Conservation (phyloP, 2,329 filamentous ascomycete genomes). For the Pseudogymnoascus sp. region DNA sequence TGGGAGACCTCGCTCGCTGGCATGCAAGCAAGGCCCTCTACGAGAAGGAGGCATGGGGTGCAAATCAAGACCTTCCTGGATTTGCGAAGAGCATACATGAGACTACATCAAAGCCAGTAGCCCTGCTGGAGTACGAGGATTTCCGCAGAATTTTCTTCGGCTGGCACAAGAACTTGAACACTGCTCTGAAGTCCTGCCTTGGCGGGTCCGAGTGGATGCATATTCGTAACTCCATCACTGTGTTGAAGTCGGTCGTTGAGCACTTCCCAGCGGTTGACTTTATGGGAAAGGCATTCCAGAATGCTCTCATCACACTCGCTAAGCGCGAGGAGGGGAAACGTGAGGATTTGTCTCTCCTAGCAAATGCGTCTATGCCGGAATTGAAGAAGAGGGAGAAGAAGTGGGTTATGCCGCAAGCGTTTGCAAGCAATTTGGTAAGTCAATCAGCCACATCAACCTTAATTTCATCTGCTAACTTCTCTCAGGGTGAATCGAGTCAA, state of each 20-base stretch:
- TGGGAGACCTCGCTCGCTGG: conserved; percentile 77
- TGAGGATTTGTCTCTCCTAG: conserved; percentile 67
- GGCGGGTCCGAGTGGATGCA: conserved; percentile 90
- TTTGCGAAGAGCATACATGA: conserved; percentile 68
- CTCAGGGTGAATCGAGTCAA: conserved; percentile 15
- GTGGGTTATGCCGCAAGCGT: conserved; percentile 69
- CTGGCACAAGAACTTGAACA: conserved; percentile 80
- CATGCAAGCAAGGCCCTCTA: conserved; percentile 69
- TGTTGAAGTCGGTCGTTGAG: conserved; percentile 72
- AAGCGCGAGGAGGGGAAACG: conserved; percentile 55
- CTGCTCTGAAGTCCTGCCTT: conserved; percentile 73
- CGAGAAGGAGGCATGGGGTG: conserved; percentile 71
- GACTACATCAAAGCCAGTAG: conserved; percentile 55
- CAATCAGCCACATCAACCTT: neutral
- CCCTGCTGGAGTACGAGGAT: conserved; percentile 72
- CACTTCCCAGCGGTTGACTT: conserved; percentile 85
- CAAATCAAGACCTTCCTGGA: conserved; percentile 58
- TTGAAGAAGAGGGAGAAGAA: conserved; percentile 57
- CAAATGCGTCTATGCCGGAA: conserved; percentile 62
- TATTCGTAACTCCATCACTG: conserved; percentile 87
- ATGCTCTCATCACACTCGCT: conserved; percentile 57
- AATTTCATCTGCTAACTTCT: conserved; percentile 23
- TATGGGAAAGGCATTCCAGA: conserved; percentile 62
- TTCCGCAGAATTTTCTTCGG: conserved; percentile 80
- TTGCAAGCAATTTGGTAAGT: conserved; percentile 56